Base-by-base conservation (phyloP, 2,329 filamentous ascomycete species). In the Exophiala oligosperma region DNA sequence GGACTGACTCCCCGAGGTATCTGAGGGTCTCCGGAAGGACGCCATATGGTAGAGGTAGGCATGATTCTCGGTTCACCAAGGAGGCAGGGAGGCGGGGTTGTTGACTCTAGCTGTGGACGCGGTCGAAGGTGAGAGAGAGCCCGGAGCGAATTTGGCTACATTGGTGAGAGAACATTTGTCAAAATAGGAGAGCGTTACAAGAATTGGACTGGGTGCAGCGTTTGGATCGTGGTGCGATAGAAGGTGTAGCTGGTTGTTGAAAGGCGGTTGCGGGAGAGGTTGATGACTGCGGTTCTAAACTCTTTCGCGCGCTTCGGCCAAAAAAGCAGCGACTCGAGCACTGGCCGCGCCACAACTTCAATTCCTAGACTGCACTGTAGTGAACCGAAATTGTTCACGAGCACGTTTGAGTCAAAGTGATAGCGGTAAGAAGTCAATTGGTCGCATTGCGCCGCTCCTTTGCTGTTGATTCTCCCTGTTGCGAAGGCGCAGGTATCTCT, bases 31-130 rank as follows among this genome's bases (percentile, higher is more conserved):
- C 50, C 26, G 41, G 56, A 54, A 32, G 57, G 61, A 12, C 65
- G 63, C 65, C 65, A 67, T 44, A 58, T 23, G 26, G 65, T 67
- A 21, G 65, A 63, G 23, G 65, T 66, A 48, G 63, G 63, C 65
- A 67, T 67, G 37, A 38, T 55, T 46, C 32, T 43, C 52, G 17
- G 54, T 53, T 17, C 51, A 57, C 14, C 41, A 48, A 35, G 50
- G 21, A 48, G 35, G 52, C 52, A 49, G 46, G 55, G 41, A 50
- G 49, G 57, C 54, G 61, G 61, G 64, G 58, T 59, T 62, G 63
- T 56, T 63, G 64, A 43, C 40, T 43, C 21, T 43, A 43, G 40
- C n/a, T 17, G 40, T 43, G 40, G 5, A 43, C 54, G 57, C 32
- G 54, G 59, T 58, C 37, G 38, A 38, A 57, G 52, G n/a, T 54